These are phyloP conservation scores for Telfairia occidentalis DNA, from an alignment of 331 rosid genomes.

Conservation along the genomic window DNA sequence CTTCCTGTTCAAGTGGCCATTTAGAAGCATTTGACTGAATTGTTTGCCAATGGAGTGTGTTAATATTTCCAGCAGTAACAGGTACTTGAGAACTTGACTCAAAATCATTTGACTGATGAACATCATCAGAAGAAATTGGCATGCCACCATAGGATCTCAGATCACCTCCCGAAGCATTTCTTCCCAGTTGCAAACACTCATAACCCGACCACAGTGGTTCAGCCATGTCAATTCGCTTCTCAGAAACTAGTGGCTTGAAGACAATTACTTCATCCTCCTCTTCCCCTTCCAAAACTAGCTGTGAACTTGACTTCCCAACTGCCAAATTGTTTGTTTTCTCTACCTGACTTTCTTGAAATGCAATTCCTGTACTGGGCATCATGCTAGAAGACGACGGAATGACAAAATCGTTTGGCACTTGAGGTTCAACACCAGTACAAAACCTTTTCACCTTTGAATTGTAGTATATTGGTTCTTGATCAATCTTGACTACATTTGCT, in stretches of 20 bases:
- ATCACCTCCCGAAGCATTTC: slow-evolving; percentile 36
- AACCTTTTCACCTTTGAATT: slow-evolving; percentile 58
- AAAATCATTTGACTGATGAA: slow-evolving; percentile 31
- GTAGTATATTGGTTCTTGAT: slow-evolving; percentile 46
- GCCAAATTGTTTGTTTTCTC: slow-evolving; percentile 27
- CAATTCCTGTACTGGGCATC: slow-evolving; percentile 22
- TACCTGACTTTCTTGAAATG: slow-evolving; percentile 29
- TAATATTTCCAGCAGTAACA: slow-evolving; percentile 23
- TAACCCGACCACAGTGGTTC: slow-evolving; percentile 24
- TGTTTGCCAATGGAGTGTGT: slow-evolving; percentile 43
- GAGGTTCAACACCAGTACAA: slow-evolving; percentile 47
- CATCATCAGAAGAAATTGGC: slow-evolving; percentile 24
- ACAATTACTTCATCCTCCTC: slow-evolving; percentile 98
- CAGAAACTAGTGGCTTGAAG: slow-evolving; percentile 69
- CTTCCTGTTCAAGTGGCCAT: slow-evolving; percentile 44
- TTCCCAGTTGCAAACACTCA: slow-evolving; percentile 29
- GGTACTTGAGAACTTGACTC: slow-evolving; percentile 25
- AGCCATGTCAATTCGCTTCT: slow-evolving; percentile 42
- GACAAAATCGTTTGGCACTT: slow-evolving; percentile 28
- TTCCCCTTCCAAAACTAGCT: slow-evolving; percentile 47
- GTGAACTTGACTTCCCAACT: slow-evolving; percentile 28
- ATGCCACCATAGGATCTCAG: slow-evolving; percentile 20
- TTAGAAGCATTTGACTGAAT: slow-evolving; percentile 40
- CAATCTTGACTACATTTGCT: slow-evolving; percentile 52
- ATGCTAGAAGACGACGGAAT: slow-evolving; percentile 27